A percentile compares a stretch with the other conserved stretches of the same genome.
These are phyloP conservation scores for Xylaria sp. DNA, from an alignment of 2,329 filamentous ascomycete genomes.

Conservation along the genomic window DNA sequence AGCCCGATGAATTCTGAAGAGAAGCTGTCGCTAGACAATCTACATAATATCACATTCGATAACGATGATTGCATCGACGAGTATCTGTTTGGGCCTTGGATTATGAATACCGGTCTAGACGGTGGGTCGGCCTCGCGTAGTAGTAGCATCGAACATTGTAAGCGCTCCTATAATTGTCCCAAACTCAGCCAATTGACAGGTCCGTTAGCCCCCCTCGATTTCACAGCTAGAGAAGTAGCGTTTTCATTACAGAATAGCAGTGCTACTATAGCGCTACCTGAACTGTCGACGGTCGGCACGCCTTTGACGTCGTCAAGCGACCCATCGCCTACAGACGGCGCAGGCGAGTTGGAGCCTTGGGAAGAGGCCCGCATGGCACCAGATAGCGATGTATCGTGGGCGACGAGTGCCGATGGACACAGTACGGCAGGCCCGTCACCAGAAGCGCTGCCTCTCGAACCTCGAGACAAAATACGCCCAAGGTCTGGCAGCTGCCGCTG, in stretches of 20 bases:
- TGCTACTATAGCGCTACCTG: not conserved
- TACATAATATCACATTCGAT: constrained; percentile 1
- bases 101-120: not conserved
- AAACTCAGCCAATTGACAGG: not conserved
- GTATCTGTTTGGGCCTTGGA: not conserved
- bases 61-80: constrained; percentile 1
- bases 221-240: not conserved
- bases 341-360: not conserved
- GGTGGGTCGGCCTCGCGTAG: not conserved
- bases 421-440: not conserved
- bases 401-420: not conserved
- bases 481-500: not conserved
- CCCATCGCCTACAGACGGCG: not conserved
- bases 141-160: not conserved
- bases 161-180: not conserved
- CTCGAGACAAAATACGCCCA: not conserved
- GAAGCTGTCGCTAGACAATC: not conserved
- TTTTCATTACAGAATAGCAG: constrained; percentile 1
- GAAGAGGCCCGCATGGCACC: not conserved
- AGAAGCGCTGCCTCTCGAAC: not conserved
- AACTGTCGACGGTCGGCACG: not conserved
- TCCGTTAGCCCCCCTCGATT: not conserved
- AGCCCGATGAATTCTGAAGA: not conserved
- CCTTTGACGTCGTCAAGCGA: not conserved
- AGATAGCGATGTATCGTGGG: not conserved